Evolutionary conservation across 2,329 filamentous ascomycete genomes (phyloP).

Genomic region (Epichloe festucae): DNA sequence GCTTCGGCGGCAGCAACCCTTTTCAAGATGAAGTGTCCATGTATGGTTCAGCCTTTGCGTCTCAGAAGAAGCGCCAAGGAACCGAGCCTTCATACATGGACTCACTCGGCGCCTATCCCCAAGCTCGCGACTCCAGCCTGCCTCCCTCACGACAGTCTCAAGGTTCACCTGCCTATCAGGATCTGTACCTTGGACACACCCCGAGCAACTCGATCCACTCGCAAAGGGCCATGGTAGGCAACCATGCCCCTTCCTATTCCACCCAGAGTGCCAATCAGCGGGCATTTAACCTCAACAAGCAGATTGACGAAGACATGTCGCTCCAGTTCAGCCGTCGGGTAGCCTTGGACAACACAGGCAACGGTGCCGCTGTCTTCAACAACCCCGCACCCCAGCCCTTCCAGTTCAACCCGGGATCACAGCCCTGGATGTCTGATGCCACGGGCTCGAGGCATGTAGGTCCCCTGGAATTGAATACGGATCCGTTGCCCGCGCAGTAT

Average conservation of each 20-base stretch:
- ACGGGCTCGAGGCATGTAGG: slow-evolving; percentile 14
- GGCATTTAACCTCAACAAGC: slow-evolving; percentile 24
- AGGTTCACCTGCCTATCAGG: slow-evolving; percentile 24
- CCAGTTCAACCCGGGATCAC: slow-evolving; percentile 33
- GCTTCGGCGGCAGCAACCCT: slow-evolving; percentile 12
- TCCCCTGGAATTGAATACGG: slow-evolving; percentile 20
- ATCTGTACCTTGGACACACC: slow-evolving; percentile 25
- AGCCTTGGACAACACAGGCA: slow-evolving; percentile 19
- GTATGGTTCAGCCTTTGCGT: slow-evolving; percentile 14
- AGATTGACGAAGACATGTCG: slow-evolving; percentile 25
- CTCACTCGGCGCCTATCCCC: slow-evolving; percentile 14
- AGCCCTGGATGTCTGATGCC: slow-evolving; percentile 29
- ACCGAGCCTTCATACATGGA: slow-evolving; percentile 29
- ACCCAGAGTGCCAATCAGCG: slow-evolving; percentile 27
- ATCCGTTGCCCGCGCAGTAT: slow-evolving; percentile 16
- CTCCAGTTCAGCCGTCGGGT: slow-evolving; percentile 21
- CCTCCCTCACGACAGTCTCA: slow-evolving; percentile 43
- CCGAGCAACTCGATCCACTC: slow-evolving; percentile 33
- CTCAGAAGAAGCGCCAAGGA: slow-evolving; percentile 19
- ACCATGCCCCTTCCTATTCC: slow-evolving; percentile 33
- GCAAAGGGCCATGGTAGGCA: slow-evolving; percentile 28
- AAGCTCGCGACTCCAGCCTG: slow-evolving; percentile 40
- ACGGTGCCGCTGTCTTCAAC: slow-evolving; percentile 13
- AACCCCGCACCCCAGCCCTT: slow-evolving; percentile 25
- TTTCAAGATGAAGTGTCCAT: slow-evolving; percentile 14